A percentile compares a stretch with the other conserved stretches of the same genome.
phyloP scores from a whole-genome alignment of 192 early-diverging fungal species.

The Rhizophagus clarus region DNA sequence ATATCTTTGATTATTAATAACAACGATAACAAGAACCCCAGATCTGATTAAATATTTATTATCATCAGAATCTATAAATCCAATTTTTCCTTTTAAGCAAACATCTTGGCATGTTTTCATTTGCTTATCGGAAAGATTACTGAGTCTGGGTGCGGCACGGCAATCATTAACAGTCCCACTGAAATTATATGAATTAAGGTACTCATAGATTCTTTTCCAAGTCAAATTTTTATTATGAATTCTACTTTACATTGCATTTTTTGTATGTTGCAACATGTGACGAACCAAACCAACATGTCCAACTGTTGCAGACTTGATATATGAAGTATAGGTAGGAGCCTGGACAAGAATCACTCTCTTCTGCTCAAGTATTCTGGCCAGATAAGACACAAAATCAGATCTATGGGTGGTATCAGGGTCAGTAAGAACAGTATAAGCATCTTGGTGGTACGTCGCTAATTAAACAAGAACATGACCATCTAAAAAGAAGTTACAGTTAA shows the following conservation, averaged over 20 bases:
- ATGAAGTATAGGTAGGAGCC: slow-evolving; percentile 15
- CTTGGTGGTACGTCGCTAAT: neutral
- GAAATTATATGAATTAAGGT: slow-evolving; percentile 12
- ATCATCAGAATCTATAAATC: no score
- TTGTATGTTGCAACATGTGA: no score
- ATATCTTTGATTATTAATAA: neutral
- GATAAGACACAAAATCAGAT: neutral
- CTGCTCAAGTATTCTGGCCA: neutral
- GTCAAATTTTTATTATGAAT: no score
- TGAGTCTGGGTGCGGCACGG: neutral
- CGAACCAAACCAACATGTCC: slow-evolving; percentile 7
- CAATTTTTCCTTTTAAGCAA: slow-evolving; percentile 9
- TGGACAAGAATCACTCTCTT: slow-evolving; percentile 15
- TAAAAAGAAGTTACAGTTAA: neutral
- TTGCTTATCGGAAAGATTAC: neutral
- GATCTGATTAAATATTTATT: slow-evolving; percentile 2
- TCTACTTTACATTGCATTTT: no score
- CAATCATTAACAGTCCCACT: neutral
- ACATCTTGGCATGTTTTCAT: slow-evolving; percentile 2
- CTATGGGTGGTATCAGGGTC: no score
- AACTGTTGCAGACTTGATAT: slow-evolving; percentile 9
- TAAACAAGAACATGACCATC: slow-evolving; percentile 14
- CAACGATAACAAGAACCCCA: slow-evolving; percentile 6
- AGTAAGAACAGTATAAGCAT: neutral
- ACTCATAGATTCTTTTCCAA: neutral